Percentiles rank a stretch among this genome's conserved stretches.
These are phyloP conservation scores for Abortiporus biennis DNA, from an alignment of 1,284 basidiomycete genomes.

Conservation along the genomic window DNA sequence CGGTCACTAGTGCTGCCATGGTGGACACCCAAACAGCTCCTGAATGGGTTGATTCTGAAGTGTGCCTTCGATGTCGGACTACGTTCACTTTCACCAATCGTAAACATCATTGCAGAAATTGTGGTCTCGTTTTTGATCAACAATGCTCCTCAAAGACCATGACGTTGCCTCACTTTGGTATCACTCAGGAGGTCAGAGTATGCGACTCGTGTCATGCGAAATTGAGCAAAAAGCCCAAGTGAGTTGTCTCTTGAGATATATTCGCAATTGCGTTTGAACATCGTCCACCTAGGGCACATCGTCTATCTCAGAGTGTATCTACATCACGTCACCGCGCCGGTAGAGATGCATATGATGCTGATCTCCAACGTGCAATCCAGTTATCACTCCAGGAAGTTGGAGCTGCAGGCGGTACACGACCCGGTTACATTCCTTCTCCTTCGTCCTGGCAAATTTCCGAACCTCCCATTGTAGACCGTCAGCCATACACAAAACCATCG, in stretches of 20 bases:
- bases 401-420: constrained; percentile 39
- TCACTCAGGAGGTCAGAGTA: constrained; percentile 89
- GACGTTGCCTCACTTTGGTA: constrained; percentile 90
- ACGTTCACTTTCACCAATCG: constrained; percentile 94
- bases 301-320: constrained; percentile 43
- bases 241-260: constrained; percentile 2
- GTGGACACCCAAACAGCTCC: constrained; percentile 86
- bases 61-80: constrained; percentile 90
- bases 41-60: constrained; percentile 94
- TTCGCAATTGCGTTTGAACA: not conserved
- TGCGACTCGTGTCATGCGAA: constrained; percentile 89
- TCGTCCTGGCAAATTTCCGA: constrained; percentile 60
- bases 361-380: constrained; percentile 91
- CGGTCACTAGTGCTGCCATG: constrained; percentile 70
- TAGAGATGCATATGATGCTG: constrained; percentile 76
- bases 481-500: constrained; percentile 27
- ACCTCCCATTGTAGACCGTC: constrained; percentile 62
- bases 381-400: constrained; percentile 83
- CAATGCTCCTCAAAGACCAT: constrained; percentile 85
- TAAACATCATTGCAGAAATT: constrained; percentile 98
- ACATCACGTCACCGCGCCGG: constrained; percentile 45
- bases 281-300: constrained; percentile 28
- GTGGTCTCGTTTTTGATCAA: constrained; percentile 95
- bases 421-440: constrained; percentile 67
- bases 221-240: constrained; percentile 47